phyloP scores from a whole-genome alignment of 2,329 filamentous ascomycete species.

The Aspergillus nomiae region DNA sequence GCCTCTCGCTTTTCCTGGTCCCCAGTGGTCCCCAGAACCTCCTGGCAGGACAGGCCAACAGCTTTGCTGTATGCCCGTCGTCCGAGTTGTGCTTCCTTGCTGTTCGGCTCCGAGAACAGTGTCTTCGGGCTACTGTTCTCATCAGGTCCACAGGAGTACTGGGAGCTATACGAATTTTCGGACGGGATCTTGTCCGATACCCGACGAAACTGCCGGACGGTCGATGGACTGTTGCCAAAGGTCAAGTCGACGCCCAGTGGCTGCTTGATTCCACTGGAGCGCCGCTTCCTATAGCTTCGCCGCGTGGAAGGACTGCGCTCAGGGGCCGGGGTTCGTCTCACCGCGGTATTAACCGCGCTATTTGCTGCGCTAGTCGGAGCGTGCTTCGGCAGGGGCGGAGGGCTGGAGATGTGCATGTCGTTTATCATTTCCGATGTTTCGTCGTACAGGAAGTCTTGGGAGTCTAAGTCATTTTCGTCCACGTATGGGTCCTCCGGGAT shows the following conservation, averaged over 20 bases:
- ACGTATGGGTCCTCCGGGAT: constrained; percentile 56
- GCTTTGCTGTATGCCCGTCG: constrained; percentile 78
- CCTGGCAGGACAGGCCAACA: constrained; percentile 79
- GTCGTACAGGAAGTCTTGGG: constrained; percentile 35
- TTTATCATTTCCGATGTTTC: constrained; percentile 44
- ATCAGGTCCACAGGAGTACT: constrained; percentile 33
- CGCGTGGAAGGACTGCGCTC: constrained; percentile 45
- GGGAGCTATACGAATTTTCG: constrained; percentile 26
- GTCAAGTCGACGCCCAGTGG: constrained; percentile 87
- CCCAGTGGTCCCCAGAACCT: constrained; percentile 79
- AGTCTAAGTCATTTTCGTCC: constrained; percentile 48
- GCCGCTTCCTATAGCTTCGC: constrained; percentile 43
- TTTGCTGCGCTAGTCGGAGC: constrained; percentile 50
- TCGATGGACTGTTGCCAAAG: constrained; percentile 91
- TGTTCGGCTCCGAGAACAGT: constrained; percentile 40
- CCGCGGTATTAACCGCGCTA: constrained; percentile 63
- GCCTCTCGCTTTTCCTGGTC: constrained; percentile 76
- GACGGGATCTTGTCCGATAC: constrained; percentile 68
- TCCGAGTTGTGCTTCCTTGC: constrained; percentile 82
- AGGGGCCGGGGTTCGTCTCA: constrained; percentile 50
- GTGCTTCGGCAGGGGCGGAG: constrained; percentile 50
- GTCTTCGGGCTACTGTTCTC: constrained; percentile 44
- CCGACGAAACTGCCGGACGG: constrained; percentile 85
- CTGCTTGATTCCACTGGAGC: constrained; percentile 62
- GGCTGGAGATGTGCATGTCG: constrained; percentile 43